Conservation (phyloP, 768 basidiomycete species). For the Suillus brevipes region DNA sequence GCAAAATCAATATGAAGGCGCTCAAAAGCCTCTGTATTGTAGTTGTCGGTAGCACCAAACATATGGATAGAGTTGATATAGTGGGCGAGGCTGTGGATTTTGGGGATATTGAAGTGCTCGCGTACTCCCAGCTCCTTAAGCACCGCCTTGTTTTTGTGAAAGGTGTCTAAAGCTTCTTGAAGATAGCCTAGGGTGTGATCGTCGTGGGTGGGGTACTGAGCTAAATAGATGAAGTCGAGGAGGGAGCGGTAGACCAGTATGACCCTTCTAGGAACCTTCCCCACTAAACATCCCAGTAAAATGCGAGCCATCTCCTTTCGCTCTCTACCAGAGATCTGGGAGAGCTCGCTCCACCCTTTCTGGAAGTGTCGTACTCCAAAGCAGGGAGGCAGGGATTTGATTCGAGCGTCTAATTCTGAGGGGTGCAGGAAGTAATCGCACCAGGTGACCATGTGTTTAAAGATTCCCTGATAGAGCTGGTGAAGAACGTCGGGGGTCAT, state of each 20-base stretch:
- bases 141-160: neutral
- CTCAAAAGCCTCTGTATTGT: constrained; percentile 34
- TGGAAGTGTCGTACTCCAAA: neutral
- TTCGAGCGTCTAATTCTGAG: no score
- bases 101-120: constrained; percentile 14
- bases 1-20: constrained; percentile 34
- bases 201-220: constrained; percentile 36
- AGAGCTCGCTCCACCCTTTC: neutral
- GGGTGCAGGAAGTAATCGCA: neutral
- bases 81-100: constrained; percentile 11
- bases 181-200: constrained; percentile 25
- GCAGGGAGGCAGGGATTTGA: no score
- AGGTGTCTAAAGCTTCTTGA: constrained; percentile 11
- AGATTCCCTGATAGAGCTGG: constrained; percentile 28
- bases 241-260: constrained; percentile 20
- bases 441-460: constrained; percentile 31
- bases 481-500: constrained; percentile 29
- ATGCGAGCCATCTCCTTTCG: neutral
- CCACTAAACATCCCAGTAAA: constrained; percentile 21
- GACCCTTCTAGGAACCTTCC: no score
- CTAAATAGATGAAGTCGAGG: constrained; percentile 39
- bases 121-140: neutral
- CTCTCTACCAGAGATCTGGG: neutral
- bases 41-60: constrained; percentile 40
- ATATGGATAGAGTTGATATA: constrained; percentile 11